Conservation (phyloP, 2,329 filamentous ascomycete genomes). For the Alternaria dauci region DNA sequence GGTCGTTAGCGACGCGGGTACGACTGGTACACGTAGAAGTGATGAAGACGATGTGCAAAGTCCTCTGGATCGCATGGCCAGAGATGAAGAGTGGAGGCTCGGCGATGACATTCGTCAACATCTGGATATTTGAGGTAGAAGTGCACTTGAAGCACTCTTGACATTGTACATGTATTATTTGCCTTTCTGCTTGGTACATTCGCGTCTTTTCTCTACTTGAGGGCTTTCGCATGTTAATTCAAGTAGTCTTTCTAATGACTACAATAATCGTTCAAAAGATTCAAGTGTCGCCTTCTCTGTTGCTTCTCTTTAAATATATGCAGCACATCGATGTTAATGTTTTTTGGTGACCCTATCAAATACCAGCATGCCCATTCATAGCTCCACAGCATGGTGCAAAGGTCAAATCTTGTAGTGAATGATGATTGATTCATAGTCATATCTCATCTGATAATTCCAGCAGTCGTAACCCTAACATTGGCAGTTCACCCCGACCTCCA, state of each 20-base stretch:
- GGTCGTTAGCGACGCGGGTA: constrained; percentile 39
- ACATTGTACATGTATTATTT: neutral
- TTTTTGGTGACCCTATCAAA: neutral
- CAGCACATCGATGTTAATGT: neutral
- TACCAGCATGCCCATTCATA: neutral
- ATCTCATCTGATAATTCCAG: neutral
- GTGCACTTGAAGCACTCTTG: neutral
- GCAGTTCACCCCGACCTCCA: constrained; percentile 1
- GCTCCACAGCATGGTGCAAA: neutral
- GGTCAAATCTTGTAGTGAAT: neutral
- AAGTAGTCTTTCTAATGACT: neutral
- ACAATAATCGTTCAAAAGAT: neutral
- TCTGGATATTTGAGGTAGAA: constrained; percentile 62
- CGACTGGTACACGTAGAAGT: constrained; percentile 43
- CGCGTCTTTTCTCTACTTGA: neutral
- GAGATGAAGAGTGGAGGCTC: constrained; percentile 73
- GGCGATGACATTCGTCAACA: constrained; percentile 87
- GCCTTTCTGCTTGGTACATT: neutral
- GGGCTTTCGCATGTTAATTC: neutral
- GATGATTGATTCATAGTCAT: neutral
- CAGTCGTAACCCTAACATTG: constrained; percentile 2
- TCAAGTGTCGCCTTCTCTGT: neutral
- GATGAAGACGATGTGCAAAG: constrained; percentile 61
- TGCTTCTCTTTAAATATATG: neutral
- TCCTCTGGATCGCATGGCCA: constrained; percentile 59